Evolutionary conservation across 2,329 filamentous ascomycete species (phyloP), one percentile per base, ranked within the genome.

Genomic region (Phyllosticta citribraziliensis): DNA sequence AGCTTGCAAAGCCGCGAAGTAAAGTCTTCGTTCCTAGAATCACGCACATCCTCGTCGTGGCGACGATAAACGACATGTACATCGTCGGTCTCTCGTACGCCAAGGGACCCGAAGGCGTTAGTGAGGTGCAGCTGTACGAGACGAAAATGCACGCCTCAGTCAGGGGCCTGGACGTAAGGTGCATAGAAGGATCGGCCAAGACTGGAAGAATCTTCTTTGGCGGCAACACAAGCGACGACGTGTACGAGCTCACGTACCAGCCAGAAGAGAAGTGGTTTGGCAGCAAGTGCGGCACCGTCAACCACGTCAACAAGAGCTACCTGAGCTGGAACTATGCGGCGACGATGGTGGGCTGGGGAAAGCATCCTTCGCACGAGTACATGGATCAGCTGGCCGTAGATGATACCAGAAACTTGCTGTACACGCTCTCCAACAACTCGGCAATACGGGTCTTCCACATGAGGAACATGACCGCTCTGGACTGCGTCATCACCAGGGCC

Each of bases 211-310:
- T 99, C 65, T 99, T 99, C 79, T 96, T 97, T 70, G 87, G 88
- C 52, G 90, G 91, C 47, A 83, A 82, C 57, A 82, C 80, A 57
- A 89, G 93, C 66, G 91, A 91, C 65, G 92, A 97, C 68, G 85
- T 99, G 55, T 90, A 94, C 72, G 94, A 99, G 75, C 83, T 99
- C 59, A 92, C 88, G 67, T 99, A 99, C 72, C 93, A 97, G 74
- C 91, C 96, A 70, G 91, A 97, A 73, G 94, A 99, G 75, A 88
- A 89, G 67, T 99, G 94, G 94, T 99, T 99, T 71, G 88, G 89
- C 58, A 91, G 86, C 73, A 84, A 88, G 66, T 95, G 90, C 71
- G 86, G 88, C 63, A 96, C 92, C 75, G 86, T 93, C 65, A 95
- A 95, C 71, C 94, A 97, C 72, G 93, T 73, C 88, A 56, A 87